Evolutionary conservation across 176 grass and related monocot genomes (phyloP).

Genomic region (Chloris gayana): DNA sequence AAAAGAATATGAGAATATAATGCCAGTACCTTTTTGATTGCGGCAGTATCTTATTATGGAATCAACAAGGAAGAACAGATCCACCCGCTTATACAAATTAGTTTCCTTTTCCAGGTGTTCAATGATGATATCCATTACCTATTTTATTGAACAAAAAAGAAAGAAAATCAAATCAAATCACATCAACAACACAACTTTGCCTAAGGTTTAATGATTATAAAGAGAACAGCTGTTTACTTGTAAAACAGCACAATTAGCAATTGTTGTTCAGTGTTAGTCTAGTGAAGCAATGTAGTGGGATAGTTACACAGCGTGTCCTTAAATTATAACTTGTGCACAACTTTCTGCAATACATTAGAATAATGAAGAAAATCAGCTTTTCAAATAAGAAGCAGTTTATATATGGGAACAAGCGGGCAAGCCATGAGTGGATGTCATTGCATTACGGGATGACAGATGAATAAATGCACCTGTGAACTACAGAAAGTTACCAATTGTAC

Average conservation of each 20-base stretch:
- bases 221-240: constrained; percentile 5
- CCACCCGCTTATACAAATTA: constrained; percentile 84
- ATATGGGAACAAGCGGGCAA: constrained; percentile 10
- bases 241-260: constrained; percentile 11
- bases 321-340: constrained; percentile 29
- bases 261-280: neutral
- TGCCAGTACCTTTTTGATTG: constrained; percentile 75
- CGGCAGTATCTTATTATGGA: constrained; percentile 93
- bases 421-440: neutral
- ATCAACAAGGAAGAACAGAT: constrained; percentile 96
- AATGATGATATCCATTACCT: constrained; percentile 95
- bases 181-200: constrained; percentile 15
- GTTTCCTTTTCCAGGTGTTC: constrained; percentile 86
- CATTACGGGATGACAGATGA: constrained; percentile 18
- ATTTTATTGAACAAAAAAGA: constrained; percentile 34
- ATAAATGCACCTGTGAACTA: constrained; percentile 13
- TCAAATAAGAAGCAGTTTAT: neutral
- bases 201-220: constrained; percentile 9
- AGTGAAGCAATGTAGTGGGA: constrained; percentile 2
- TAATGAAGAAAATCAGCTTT: constrained; percentile 1
- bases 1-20: constrained; percentile 1
- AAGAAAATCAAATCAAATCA: constrained; percentile 24
- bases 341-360: neutral
- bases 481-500: constrained; percentile 30
- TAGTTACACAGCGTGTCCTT: neutral